A percentile compares a stretch with the other conserved stretches of the same genome.
These are phyloP conservation scores for Aspergillus funiculosus DNA, from an alignment of 495 filamentous ascomycete species.

Conservation along the genomic window DNA sequence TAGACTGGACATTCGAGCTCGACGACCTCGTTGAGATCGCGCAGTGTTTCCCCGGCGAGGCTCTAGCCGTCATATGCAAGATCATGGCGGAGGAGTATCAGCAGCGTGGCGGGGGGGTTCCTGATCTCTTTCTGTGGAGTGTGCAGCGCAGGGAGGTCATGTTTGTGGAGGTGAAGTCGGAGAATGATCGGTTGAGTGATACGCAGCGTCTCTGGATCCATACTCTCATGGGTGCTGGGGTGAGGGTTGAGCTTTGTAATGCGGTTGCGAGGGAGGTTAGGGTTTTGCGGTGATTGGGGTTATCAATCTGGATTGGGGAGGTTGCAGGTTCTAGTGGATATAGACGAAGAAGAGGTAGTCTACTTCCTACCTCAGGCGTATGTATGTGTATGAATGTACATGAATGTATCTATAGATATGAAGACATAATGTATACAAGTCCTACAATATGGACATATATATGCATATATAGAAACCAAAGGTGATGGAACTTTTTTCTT, in stretches of 20 bases:
- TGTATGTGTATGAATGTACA: no score
- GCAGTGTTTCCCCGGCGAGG: slow-evolving; percentile 70
- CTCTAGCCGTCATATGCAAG: slow-evolving; percentile 78
- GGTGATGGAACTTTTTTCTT: slow-evolving; percentile 2
- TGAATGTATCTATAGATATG: no score
- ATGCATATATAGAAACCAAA: no score
- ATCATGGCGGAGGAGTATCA: slow-evolving; percentile 93
- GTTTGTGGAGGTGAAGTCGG: slow-evolving; percentile 90
- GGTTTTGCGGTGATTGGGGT: not conserved
- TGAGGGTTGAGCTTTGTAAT: slow-evolving; percentile 83
- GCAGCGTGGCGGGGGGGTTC: slow-evolving; percentile 79
- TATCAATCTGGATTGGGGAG: not conserved
- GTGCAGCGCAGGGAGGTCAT: slow-evolving; percentile 54
- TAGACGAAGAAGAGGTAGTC: no score
- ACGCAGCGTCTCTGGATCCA: slow-evolving; percentile 96
- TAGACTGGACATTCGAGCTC: slow-evolving; percentile 83
- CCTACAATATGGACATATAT: not conserved
- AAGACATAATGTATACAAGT: not conserved
- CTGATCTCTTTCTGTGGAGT: slow-evolving; percentile 88
- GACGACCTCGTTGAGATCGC: slow-evolving; percentile 79
- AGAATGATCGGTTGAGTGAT: slow-evolving; percentile 94
- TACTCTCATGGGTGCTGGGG: slow-evolving; percentile 75
- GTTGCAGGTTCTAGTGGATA: not conserved
- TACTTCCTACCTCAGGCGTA: no score
- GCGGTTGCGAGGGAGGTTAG: slow-evolving; percentile 71